A percentile compares a stretch with the other conserved stretches of the same genome.
Conservation (phyloP, 306 rosid species). For the Cotoneaster glaucophyllus region DNA sequence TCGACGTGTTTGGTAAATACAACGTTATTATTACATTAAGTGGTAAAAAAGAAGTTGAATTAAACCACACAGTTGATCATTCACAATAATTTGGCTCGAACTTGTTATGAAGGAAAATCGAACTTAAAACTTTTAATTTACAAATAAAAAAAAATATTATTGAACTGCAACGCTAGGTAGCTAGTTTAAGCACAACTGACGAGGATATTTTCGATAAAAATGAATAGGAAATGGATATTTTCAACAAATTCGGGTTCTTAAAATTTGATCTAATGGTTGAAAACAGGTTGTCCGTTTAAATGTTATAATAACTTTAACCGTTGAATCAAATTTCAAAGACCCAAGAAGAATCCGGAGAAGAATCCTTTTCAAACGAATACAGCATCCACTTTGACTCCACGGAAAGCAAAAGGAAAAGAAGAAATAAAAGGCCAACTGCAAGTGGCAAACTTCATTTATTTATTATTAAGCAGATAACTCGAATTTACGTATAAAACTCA, state of each 20-base stretch:
- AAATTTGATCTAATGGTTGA: too few relatives aligned
- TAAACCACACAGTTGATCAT: too few relatives aligned
- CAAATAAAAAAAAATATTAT: too few relatives aligned
- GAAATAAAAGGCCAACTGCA: neutral
- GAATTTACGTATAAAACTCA: neutral
- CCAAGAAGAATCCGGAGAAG: too few relatives aligned
- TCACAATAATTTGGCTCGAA: too few relatives aligned
- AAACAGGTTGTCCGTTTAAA: too few relatives aligned
- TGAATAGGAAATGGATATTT: neutral
- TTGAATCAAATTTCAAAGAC: too few relatives aligned
- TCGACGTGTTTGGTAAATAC: neutral
- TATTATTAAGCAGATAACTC: neutral
- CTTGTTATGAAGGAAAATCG: fast-evolving
- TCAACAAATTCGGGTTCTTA: too few relatives aligned
- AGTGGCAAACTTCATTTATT: neutral
- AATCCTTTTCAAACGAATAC: too few relatives aligned
- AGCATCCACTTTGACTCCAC: neutral
- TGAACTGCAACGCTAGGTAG: too few relatives aligned
- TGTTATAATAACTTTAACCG: too few relatives aligned
- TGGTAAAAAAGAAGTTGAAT: neutral
- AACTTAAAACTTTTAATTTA: neutral
- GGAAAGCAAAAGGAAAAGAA: neutral
- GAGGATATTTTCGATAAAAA: neutral
- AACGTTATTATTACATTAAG: too few relatives aligned
- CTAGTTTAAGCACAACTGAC: neutral